Percentiles rank a stretch among this genome's conserved stretches.
These are phyloP conservation scores for Rhytidhysteron rufulum DNA, from an alignment of 2,329 filamentous ascomycete species.

Conservation along the genomic window DNA sequence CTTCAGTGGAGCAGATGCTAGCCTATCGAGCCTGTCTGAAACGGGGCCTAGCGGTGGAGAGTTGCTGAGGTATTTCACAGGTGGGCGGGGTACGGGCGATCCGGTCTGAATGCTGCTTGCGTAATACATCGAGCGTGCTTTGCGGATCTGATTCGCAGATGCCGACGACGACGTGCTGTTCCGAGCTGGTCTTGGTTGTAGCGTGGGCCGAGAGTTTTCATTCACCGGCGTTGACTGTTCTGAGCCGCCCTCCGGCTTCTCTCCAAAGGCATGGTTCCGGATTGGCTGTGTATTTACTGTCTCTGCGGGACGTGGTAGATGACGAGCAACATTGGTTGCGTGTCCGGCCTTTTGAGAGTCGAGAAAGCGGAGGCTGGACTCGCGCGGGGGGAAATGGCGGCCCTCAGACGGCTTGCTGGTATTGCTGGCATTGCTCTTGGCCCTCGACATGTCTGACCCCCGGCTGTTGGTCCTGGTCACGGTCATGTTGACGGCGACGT, in stretches of 20 bases:
- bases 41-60: constrained; percentile 12
- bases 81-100: constrained; percentile 31
- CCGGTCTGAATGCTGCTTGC: constrained; percentile 35
- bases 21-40: constrained; percentile 9
- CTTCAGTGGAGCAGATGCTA: neutral
- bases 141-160: constrained; percentile 33
- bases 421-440: constrained; percentile 28
- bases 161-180: constrained; percentile 21
- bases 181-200: constrained; percentile 21
- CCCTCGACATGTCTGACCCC: constrained; percentile 19
- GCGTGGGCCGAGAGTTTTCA: constrained; percentile 22
- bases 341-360: constrained; percentile 14
- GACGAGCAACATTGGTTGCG: constrained; percentile 8
- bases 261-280: constrained; percentile 3
- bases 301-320: constrained; percentile 8
- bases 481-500: constrained; percentile 12
- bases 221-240: constrained; percentile 19
- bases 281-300: constrained; percentile 20
- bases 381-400: constrained; percentile 34
- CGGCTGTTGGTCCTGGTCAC: constrained; percentile 7
- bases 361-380: constrained; percentile 24
- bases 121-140: constrained; percentile 37
- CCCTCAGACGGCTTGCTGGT: constrained; percentile 31
- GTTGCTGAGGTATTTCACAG: constrained; percentile 28
- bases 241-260: constrained; percentile 10